Conservation (phyloP, 192 early-diverging fungal species). For the Spinellus fusiger region DNA sequence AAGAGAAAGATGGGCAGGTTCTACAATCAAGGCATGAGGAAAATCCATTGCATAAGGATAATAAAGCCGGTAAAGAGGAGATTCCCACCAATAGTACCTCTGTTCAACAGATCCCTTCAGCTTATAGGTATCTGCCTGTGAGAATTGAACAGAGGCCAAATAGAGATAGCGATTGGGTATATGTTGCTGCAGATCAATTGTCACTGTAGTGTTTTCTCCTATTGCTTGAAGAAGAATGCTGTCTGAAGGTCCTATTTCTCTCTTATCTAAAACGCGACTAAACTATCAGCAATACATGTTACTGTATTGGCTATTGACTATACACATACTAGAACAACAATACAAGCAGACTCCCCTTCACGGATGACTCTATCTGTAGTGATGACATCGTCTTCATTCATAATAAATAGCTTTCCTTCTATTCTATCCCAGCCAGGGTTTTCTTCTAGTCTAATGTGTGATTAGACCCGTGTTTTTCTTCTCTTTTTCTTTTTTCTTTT, state of each 20-base stretch:
- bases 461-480: too few relatives aligned
- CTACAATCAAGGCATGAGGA: constrained; percentile 13
- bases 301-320: not conserved
- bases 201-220: constrained; percentile 13
- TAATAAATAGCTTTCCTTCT: constrained; percentile 19
- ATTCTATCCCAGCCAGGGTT: constrained; percentile 32
- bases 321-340: constrained; percentile 23
- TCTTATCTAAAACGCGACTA: not conserved
- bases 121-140: constrained; percentile 20
- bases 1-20: not conserved
- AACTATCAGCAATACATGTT: not conserved
- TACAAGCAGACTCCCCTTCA: constrained; percentile 15
- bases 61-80: constrained; percentile 19
- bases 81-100: constrained; percentile 29
- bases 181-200: constrained; percentile 23
- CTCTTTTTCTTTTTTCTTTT: too few relatives aligned
- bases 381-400: constrained; percentile 18
- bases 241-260: constrained; percentile 21
- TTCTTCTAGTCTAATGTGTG: too few relatives aligned
- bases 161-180: constrained; percentile 15
- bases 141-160: constrained; percentile 21
- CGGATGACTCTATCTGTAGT: constrained; percentile 12
- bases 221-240: constrained; percentile 17
- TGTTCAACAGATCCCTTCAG: constrained; percentile 16
- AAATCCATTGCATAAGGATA: constrained; percentile 17